Conservation (phyloP, 306 rosid genomes). For the Morella rubra region DNA sequence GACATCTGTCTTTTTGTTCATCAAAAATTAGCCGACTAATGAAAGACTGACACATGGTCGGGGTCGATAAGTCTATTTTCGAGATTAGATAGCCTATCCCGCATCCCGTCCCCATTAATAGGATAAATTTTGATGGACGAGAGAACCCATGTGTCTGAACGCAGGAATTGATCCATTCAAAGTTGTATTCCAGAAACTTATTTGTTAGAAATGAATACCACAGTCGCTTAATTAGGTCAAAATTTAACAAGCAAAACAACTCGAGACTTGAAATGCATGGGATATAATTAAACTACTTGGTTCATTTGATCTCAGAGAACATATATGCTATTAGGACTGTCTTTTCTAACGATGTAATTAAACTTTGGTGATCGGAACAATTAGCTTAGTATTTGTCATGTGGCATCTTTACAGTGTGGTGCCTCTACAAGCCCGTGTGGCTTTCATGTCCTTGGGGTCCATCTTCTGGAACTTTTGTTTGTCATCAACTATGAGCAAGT, state of each 20-base stretch:
- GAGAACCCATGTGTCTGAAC: too few species aligned
- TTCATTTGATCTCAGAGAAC: background rate
- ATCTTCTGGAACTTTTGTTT: slow-evolving; percentile 88
- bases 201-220: too few species aligned
- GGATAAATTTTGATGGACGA: too few species aligned
- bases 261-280: background rate
- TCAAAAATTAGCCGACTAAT: too few species aligned
- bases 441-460: slow-evolving; percentile 86
- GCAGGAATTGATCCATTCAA: too few species aligned
- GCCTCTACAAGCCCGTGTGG: slow-evolving; percentile 93
- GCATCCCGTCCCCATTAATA: too few species aligned
- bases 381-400: slow-evolving; percentile 9
- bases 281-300: background rate
- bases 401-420: slow-evolving; percentile 64
- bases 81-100: too few species aligned
- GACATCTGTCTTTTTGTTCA: too few species aligned
- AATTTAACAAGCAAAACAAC: background rate
- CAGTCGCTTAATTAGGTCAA: too few species aligned
- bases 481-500: slow-evolving; percentile 90
- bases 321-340: background rate
- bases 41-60: too few species aligned
- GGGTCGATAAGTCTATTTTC: too few species aligned
- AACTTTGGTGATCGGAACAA: slow-evolving; percentile 10
- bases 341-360: background rate
- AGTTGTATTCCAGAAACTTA: too few species aligned